These are phyloP conservation scores for Pseudogymnoascus sp. DNA, from an alignment of 2,329 filamentous ascomycete species.

Conservation along the genomic window DNA sequence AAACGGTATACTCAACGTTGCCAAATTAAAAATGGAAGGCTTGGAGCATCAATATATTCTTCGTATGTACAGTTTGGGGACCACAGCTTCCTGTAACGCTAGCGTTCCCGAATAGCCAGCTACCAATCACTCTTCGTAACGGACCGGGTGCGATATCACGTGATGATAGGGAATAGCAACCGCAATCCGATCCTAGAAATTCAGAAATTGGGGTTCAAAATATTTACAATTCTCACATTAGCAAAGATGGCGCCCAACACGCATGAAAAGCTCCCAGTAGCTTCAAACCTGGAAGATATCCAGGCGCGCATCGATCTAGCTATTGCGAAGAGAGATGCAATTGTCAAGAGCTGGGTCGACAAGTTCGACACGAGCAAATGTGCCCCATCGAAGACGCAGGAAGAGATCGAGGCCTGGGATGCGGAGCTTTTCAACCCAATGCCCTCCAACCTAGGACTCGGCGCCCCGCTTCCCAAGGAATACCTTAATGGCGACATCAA, in stretches of 20 bases:
- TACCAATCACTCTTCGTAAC: neutral
- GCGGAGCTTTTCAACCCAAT: slow-evolving; percentile 23
- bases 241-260: neutral
- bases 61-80: slow-evolving; percentile 7
- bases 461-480: slow-evolving; percentile 26
- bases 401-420: slow-evolving; percentile 29
- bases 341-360: slow-evolving; percentile 26
- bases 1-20: slow-evolving; percentile 21
- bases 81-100: slow-evolving; percentile 7
- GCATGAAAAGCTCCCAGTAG: slow-evolving; percentile 2
- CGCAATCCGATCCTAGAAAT: neutral
- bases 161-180: neutral
- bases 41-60: slow-evolving; percentile 5
- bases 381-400: slow-evolving; percentile 23
- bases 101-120: neutral
- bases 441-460: slow-evolving; percentile 27
- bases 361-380: neutral
- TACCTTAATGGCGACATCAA: slow-evolving; percentile 24
- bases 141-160: neutral
- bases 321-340: slow-evolving; percentile 26
- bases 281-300: slow-evolving; percentile 23
- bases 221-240: slow-evolving; percentile 1
- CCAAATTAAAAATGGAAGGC: slow-evolving; percentile 19
- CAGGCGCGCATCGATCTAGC: slow-evolving; percentile 28
- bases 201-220: neutral